Evolutionary conservation across 352 stramenopile species (phyloP), one percentile per base, ranked within the genome.

Genomic region (Globisporangium yorkense): DNA sequence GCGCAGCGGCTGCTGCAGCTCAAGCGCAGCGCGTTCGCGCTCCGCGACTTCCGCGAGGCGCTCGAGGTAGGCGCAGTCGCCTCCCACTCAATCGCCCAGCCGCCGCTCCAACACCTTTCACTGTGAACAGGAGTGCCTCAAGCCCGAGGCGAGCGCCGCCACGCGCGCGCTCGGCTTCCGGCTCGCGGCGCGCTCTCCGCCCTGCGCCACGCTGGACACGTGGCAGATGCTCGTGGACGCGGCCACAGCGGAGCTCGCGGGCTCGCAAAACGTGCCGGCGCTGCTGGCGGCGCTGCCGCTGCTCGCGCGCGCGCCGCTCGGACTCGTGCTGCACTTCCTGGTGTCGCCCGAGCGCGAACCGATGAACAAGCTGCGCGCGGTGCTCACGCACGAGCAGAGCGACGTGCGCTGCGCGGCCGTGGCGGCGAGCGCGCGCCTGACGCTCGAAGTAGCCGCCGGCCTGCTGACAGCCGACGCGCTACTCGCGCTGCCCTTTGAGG

Each of bases 401-500:
- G 70, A 87, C 16, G 75, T 92, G 41, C 78, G 77, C 3, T 83
- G 70, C 51, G 66, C 62, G 18, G 83, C 84, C 1, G 84, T 92
- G 54, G 58, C 73, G 45, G 75, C 77, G n/a, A 57, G 91, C 16
- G 71, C 80, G 18, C 75, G 67, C 16, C 27, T 89, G 47, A 85
- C 68, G 31, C 44, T 92, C 4, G 70, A 76, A 12, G 71, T 75
- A 16, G 80, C 74, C 1, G 74, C 73, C 43, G 72, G 61, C 24
- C 44, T 64, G 39, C 59, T 92, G 40, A 70, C 79, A 29, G 73
- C 66, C 21, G 77, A 85, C 24, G 83, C 73, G 16, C 60, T 92
- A 3, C 79, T 80, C 20, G 72, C 72, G 27, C 92, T 94, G 57
- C 77, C 84, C 6, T 92, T 94, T 49, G 84, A 94, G 46, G 91